Conservation (phyloP, 2,329 filamentous ascomycete genomes). For the Penicillium concentricum region DNA sequence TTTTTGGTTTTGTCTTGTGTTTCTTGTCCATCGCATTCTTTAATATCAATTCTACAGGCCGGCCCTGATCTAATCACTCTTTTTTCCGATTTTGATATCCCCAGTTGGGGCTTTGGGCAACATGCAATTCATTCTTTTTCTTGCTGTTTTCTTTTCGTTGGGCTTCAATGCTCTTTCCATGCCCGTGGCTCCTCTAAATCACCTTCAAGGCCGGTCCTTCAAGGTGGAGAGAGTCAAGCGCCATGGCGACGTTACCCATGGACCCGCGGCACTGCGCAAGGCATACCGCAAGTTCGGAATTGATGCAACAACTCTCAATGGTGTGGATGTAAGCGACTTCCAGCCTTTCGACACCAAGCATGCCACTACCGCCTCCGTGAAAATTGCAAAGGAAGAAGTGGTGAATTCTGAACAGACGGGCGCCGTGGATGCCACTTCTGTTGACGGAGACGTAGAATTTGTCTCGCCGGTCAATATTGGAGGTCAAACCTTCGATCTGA, state of each 20-base stretch:
- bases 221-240: conserved; percentile 60
- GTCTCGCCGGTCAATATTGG: conserved; percentile 69
- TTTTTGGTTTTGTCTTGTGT: not conserved
- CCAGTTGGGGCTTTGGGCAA: conserved; percentile 5
- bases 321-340: conserved; percentile 37
- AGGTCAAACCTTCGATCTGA: conserved; percentile 65
- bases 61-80: conserved; percentile 17
- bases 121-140: conserved; percentile 31
- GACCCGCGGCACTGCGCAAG: conserved; percentile 62
- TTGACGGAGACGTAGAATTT: conserved; percentile 67
- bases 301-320: conserved; percentile 43
- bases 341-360: conserved; percentile 29
- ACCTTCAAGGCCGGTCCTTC: conserved; percentile 51
- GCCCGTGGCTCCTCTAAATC: conserved; percentile 26
- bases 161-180: conserved; percentile 33
- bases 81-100: conserved; percentile 4
- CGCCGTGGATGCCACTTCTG: conserved; percentile 63
- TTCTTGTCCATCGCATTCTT: conserved; percentile 1
- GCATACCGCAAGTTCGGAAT: conserved; percentile 68
- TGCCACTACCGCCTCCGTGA: conserved; percentile 23
- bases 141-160: conserved; percentile 32
- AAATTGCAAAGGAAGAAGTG: conserved; percentile 26
- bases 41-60: conserved; percentile 3
- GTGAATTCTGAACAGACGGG: conserved; percentile 46
- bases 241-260: conserved; percentile 57